phyloP scores from a whole-genome alignment of 1,284 basidiomycete genomes.

The Rhodotorula sp. region DNA sequence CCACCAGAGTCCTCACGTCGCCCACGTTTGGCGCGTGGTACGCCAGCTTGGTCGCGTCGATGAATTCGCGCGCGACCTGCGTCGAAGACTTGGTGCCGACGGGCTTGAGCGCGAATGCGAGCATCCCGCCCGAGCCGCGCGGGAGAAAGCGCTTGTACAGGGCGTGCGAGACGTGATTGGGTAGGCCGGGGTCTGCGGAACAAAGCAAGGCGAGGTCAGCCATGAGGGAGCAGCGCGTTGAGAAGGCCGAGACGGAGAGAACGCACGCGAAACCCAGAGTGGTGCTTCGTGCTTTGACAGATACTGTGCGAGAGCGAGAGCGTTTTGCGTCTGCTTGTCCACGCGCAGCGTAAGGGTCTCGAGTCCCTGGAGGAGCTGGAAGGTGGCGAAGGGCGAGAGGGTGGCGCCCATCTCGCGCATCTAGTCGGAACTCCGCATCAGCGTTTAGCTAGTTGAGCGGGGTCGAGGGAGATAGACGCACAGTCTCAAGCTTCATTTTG shows the following conservation, averaged over 20 bases:
- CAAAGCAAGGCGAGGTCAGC: not conserved
- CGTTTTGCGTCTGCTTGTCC: slow-evolving; percentile 73
- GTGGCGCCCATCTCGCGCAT: slow-evolving; percentile 50
- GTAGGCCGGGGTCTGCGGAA: slow-evolving; percentile 63
- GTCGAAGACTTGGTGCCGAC: not conserved
- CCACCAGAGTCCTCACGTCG: slow-evolving; percentile 39
- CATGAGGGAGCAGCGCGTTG: not conserved
- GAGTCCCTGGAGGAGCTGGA: slow-evolving; percentile 63
- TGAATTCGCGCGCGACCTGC: slow-evolving; percentile 50
- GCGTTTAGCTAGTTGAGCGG: not conserved
- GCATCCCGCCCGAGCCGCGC: slow-evolving; percentile 70
- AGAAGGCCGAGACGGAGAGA: not conserved
- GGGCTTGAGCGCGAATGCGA: slow-evolving; percentile 73
- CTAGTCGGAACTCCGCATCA: not conserved
- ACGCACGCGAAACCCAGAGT: slow-evolving; percentile 59
- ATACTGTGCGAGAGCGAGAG: slow-evolving; percentile 71
- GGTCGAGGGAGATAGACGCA: not conserved
- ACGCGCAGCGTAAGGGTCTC: slow-evolving; percentile 80
- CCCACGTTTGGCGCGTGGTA: slow-evolving; percentile 46
- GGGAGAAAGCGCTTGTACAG: slow-evolving; percentile 58
- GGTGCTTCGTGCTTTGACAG: slow-evolving; percentile 71
- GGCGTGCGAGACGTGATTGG: slow-evolving; percentile 64
- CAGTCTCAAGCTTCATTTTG: slow-evolving; percentile 61
- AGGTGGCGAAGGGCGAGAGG: slow-evolving; percentile 15
- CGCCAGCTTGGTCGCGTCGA: slow-evolving; percentile 56